Evolutionary conservation across 2,329 filamentous ascomycete species (phyloP), one percentile per base, ranked within the genome.

Genomic region (Nemania abortiva): DNA sequence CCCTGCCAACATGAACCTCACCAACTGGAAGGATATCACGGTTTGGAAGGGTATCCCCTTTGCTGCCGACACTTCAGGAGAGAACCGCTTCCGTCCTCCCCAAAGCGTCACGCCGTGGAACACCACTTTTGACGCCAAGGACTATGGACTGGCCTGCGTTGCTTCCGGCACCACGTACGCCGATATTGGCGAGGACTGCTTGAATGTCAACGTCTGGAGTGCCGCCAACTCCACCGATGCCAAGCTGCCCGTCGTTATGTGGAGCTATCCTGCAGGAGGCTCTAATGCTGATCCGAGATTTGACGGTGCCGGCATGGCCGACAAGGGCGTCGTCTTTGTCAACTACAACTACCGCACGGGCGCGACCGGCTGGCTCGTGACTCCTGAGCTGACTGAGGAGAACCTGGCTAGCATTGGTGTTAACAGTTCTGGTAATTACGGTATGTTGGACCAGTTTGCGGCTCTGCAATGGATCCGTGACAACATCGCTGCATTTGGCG

Each of bases 181-280:
- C 50, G 69, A n/a, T 34, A 71, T 73, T 15, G 72, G 70, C 65
- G 78, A 80, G 50, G 78, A 80, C 68, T 79, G 79, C 58, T 71
- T 80, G 42, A 78, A 76, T 57, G 70, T 80, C 42, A 80, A 79
- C 64, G 71, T 80, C 57, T 80, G 77, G 77, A 77, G 75, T 10
- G 72, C 75, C 0, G 77, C 77, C 29, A 74, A 73, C 52, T 74
- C 72, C 10, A 69, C 71, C 1, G 53, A 68, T 11, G 71, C 71
- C 13, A 76, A 77, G 55, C 70, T 77, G 11, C 77, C 79, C 10
- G 78, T 80, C 10, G 69, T 78, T 29, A 70, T 76, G 31, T 76
- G 74, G 72, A 75, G 70, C 56, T 70, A 64, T 34, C 66, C 66
- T 20, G 66, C 66, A 29, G 62, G 62, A 49, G 47, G 57, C 47